These are phyloP conservation scores for Drosera spatulata DNA, from an alignment of 179 eudicot species.

Conservation along the genomic window DNA sequence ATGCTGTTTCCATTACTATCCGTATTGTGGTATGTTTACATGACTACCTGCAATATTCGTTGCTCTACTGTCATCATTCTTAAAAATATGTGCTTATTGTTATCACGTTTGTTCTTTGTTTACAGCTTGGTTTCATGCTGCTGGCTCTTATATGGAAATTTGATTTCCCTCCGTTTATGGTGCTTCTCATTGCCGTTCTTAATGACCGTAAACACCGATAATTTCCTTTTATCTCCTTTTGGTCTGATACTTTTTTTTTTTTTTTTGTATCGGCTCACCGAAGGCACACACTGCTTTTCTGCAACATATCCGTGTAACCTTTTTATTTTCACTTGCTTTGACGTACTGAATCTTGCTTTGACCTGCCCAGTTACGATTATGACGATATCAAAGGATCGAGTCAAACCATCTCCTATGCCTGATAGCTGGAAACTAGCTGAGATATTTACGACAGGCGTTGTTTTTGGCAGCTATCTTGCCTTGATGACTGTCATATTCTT, in stretches of 20 bases:
- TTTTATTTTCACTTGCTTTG: too few relatives aligned
- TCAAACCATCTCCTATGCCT: conserved; percentile 71
- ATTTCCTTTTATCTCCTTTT: too few relatives aligned
- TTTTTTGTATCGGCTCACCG: too few relatives aligned
- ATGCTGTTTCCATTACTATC: conserved; percentile 83
- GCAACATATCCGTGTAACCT: too few relatives aligned
- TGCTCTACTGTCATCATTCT: not conserved
- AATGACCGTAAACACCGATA: conserved; percentile 42
- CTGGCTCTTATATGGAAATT: conserved; percentile 75
- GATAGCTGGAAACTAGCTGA: conserved; percentile 85
- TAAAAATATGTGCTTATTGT: not conserved
- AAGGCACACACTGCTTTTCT: too few relatives aligned
- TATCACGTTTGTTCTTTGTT: not conserved
- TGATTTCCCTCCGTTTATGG: conserved; percentile 93
- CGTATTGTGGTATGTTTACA: conserved; percentile 74
- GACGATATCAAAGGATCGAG: conserved; percentile 87
- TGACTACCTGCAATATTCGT: not conserved
- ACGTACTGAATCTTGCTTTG: not conserved
- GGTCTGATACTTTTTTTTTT: too few relatives aligned
- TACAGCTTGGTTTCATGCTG: conserved; percentile 76
- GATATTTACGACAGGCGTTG: conserved; percentile 59
- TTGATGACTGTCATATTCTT: conserved; percentile 86
- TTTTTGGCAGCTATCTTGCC: conserved; percentile 76
- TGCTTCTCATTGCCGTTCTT: conserved; percentile 78
- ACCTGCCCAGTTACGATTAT: conserved; percentile 53